Evolutionary conservation across 768 basidiomycete genomes (phyloP), one percentile per base, ranked within the genome.

Genomic region (Boletellus ananas): DNA sequence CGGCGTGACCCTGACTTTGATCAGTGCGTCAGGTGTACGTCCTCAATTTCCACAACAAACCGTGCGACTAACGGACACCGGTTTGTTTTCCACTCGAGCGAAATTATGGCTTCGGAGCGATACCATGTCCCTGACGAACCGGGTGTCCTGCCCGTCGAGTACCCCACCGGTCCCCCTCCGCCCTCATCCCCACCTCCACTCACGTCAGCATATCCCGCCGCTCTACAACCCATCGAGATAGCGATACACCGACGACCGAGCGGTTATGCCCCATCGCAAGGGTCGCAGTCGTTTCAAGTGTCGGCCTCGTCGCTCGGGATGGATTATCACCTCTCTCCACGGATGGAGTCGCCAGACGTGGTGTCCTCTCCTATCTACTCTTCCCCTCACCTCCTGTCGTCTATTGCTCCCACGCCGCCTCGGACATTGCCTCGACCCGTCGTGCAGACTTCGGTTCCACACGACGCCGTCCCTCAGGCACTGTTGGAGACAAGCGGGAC

Each of bases 51-150:
- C 42, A 75, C 76, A 6, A 80, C 78, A 16, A 85, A 85, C 65
- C 80, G 86, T 51, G 75, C 81, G 8, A 89, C 89, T 20, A 92
- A 91, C 65, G 87, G 88, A 9, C 89, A 91, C 65, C 81, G 88
- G 27, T 93, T 88, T 65, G 90, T 93, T 33, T 93, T 92, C 66
- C 88, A 92, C 71, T 85, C 84, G 35, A 77, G 66, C 55, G 84
- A 85, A 66, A 80, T 90, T 45, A 56, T 67, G 21, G 79, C 79
- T 9, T 77, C 77, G 23, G 84, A 86, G 60, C 79, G 87, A 37
- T 75, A 77, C 58, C 84, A 87, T 56, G 70, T 87, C 49, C 69
- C 69, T 33, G 74, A 78, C 51, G 87, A 90, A 63, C 78, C 77
- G 23, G 85, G 85, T 21, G 79, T 87, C 16, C 69, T 78, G 20